Conservation (phyloP, 352 stramenopile genomes). For the Thalassiosira allenii region DNA sequence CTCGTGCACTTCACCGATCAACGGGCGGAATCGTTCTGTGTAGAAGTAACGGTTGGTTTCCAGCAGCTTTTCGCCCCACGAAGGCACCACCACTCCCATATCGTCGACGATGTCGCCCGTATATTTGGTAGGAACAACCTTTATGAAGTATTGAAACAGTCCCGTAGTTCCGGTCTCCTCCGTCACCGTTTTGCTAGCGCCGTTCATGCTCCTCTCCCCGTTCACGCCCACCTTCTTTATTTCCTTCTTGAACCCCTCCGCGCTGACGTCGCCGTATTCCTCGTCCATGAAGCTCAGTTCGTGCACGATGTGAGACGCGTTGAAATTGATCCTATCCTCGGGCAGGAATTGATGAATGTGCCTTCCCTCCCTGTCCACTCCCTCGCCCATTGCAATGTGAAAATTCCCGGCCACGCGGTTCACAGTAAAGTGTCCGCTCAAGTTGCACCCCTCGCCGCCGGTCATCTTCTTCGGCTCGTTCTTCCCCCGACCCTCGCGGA, state of each 20-base stretch:
- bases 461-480: constrained; percentile 75
- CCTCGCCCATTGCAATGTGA: constrained; percentile 91
- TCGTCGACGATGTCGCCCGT: constrained; percentile 56
- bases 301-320: constrained; percentile 90
- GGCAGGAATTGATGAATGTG: constrained; percentile 91
- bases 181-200: constrained; percentile 74
- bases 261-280: constrained; percentile 54
- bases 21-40: constrained; percentile 84
- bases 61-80: constrained; percentile 23
- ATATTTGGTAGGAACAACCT: constrained; percentile 87
- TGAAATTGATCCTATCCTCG: constrained; percentile 88
- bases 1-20: constrained; percentile 72
- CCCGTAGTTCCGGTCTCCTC: constrained; percentile 75
- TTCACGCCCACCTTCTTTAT: constrained; percentile 12
- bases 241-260: constrained; percentile 6
- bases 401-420: constrained; percentile 92
- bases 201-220: constrained; percentile 67
- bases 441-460: constrained; percentile 87
- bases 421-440: constrained; percentile 88
- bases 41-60: constrained; percentile 86
- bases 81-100: constrained; percentile 9
- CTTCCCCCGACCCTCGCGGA: constrained; percentile 72
- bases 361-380: constrained; percentile 83
- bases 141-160: constrained; percentile 89
- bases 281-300: constrained; percentile 85